Base-by-base conservation (phyloP, 352 stramenopile genomes). In the Phytopythium helicoides region DNA sequence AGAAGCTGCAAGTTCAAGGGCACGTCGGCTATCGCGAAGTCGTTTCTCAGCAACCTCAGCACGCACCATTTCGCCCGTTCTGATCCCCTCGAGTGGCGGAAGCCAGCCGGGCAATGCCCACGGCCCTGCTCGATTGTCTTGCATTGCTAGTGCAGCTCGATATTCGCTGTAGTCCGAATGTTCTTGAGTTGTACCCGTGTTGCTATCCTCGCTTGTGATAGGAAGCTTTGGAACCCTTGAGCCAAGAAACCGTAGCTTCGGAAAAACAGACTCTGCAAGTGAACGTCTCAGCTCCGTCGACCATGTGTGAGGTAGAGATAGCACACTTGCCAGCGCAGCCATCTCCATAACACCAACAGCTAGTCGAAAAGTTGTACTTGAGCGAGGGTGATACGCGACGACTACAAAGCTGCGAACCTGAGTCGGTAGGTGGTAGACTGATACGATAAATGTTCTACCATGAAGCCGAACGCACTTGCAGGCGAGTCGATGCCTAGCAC, bases 341-440 rank as follows among this genome's bases (percentile, higher is more conserved):
- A 71, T 62, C 44, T 88, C 72, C 23, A 65, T 39, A 22, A 88
- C 72, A 2, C 67, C 56, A 2, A 88, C 54, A 1, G 55, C 55
- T 19, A 88, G 44, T 6, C 41, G 51, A 28, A 81, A 77, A 6
- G 61, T 81, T 10, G 56, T 56, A 8, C 64, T 81, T 1, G 73
- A 60, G 8, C 41, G 54, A 5, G 80, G 68, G 16, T 87, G 66
- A 50, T 87, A 88, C 26, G 66, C 80, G 1, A 68, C 34, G 1
- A 89, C 49, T 4, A 73, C 31, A 26, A 91, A 69, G 52, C 76
- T 91, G 18, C 73, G 71, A 9, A 73, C 63, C 42, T 87, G 80
- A 11, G 61, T 45, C 2, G 80, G 77, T 34, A 74, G 77, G 42
- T 91, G 75, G 42, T 86, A 81, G 21, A 91, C 59, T 9, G 80